These are phyloP conservation scores for Magnusiomyces tetraspermus DNA, from an alignment of 1,139 yeast genomes.

Conservation along the genomic window DNA sequence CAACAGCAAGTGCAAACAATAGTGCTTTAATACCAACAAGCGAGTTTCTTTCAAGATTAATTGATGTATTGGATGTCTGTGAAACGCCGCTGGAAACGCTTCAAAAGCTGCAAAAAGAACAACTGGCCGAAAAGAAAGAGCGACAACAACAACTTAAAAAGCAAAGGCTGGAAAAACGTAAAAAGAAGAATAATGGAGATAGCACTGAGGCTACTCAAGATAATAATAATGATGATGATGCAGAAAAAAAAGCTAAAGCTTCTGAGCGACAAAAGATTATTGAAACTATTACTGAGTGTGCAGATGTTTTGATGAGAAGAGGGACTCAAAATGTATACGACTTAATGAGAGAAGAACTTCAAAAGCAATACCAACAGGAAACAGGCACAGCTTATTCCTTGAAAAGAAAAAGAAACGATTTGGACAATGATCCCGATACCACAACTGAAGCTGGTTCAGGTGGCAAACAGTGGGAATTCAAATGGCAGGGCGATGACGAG, in stretches of 20 bases:
- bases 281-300: constrained; percentile 40
- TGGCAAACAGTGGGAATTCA: constrained; percentile 45
- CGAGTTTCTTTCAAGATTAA: constrained; percentile 16
- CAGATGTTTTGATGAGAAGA: constrained; percentile 39
- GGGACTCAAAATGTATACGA: constrained; percentile 44
- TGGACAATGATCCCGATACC: constrained; percentile 9
- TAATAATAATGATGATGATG: constrained; percentile 5
- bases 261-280: constrained; percentile 29
- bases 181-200: constrained; percentile 7
- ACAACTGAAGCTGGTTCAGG: constrained; percentile 8
- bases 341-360: constrained; percentile 48
- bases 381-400: constrained; percentile 37
- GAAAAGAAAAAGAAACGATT: constrained; percentile 20
- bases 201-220: constrained; percentile 8
- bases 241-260: background rate
- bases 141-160: constrained; percentile 8
- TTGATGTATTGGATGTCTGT: constrained; percentile 44
- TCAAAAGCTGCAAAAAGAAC: constrained; percentile 20
- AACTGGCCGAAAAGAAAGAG: constrained; percentile 12
- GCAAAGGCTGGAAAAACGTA: constrained; percentile 12
- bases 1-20: background rate
- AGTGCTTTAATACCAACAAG: background rate
- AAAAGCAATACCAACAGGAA: constrained; percentile 42
- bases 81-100: constrained; percentile 57
- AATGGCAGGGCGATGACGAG: constrained; percentile 45